Percentiles rank a stretch among this genome's conserved stretches.
Conservation (phyloP, 2,329 filamentous ascomycete genomes). For the Apiospora marii region DNA sequence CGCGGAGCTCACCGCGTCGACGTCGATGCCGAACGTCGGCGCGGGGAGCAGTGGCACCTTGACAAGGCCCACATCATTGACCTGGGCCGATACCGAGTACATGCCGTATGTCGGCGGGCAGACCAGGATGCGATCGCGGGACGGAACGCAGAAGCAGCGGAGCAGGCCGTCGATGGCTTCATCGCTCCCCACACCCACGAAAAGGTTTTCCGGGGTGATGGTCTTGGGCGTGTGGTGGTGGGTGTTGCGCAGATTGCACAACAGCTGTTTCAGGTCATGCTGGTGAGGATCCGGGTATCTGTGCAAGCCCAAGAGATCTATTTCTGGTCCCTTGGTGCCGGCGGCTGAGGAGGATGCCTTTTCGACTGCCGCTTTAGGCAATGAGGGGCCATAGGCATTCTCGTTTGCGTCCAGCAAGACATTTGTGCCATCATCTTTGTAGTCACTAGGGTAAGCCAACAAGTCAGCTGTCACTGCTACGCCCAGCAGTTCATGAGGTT, state of each 20-base stretch:
- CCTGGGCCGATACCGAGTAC: constrained; percentile 93
- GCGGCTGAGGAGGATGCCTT: constrained; percentile 42
- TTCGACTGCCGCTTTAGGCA: constrained; percentile 61
- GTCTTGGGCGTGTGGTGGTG: constrained; percentile 78
- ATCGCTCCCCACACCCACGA: constrained; percentile 94
- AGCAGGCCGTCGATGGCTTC: constrained; percentile 96
- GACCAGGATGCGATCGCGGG: constrained; percentile 87
- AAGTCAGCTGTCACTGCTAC: constrained; percentile 54
- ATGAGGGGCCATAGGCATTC: constrained; percentile 89
- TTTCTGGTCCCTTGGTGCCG: constrained; percentile 53
- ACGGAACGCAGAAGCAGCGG: constrained; percentile 90
- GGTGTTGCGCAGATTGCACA: constrained; percentile 89
- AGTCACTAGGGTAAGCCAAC: constrained; percentile 61
- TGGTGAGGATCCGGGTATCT: constrained; percentile 98
- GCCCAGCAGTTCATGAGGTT: constrained; percentile 40
- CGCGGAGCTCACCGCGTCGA: constrained; percentile 70
- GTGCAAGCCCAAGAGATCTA: constrained; percentile 85
- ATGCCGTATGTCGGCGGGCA: constrained; percentile 99
- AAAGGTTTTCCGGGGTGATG: constrained; percentile 83
- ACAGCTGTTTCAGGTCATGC: constrained; percentile 80
- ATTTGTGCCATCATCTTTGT: constrained; percentile 97
- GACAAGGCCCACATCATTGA: constrained; percentile 89
- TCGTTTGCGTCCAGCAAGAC: constrained; percentile 97
- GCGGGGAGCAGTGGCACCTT: constrained; percentile 82
- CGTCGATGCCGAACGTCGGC: constrained; percentile 77